These are phyloP conservation scores for Aethionema arabicum DNA, from an alignment of 345 rosid species.

Conservation along the genomic window DNA sequence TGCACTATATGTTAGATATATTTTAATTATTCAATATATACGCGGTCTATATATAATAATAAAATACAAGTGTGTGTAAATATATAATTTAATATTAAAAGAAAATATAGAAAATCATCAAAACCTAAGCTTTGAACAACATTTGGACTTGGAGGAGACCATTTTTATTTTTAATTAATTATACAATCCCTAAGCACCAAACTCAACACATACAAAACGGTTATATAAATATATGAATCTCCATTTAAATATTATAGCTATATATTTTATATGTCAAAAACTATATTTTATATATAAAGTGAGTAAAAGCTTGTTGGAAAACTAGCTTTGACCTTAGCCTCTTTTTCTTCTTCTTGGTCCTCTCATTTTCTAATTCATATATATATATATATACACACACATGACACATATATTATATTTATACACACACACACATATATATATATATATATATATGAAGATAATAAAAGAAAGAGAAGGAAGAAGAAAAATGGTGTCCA, in stretches of 20 bases:
- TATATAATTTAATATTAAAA: background rate
- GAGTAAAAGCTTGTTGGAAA: conserved; percentile 23
- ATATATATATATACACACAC: background rate
- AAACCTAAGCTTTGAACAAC: conserved; percentile 41
- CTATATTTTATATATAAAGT: background rate
- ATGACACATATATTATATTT: conserved; percentile 12
- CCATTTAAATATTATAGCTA: too few species aligned
- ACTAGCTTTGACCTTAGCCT: conserved; percentile 39
- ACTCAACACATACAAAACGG: conserved; percentile 24
- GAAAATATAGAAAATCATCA: conserved; percentile 17
- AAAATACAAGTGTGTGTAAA: background rate
- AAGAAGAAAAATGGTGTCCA: conserved; percentile 29
- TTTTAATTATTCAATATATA: too few species aligned
- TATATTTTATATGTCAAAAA: background rate
- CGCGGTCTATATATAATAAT: too few species aligned
- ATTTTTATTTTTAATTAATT: conserved; percentile 12
- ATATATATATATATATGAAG: conserved; percentile 1
- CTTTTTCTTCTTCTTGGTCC: conserved; percentile 32
- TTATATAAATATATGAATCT: background rate
- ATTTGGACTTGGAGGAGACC: conserved; percentile 21
- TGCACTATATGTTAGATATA: too few species aligned
- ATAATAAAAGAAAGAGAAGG: conserved; percentile 1
- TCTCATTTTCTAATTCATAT: conserved; percentile 12
- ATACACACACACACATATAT: background rate
- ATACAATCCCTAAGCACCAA: conserved; percentile 32